A percentile compares a stretch with the other conserved stretches of the same genome.
Evolutionary conservation across 345 rosid species (phyloP).

Genomic region (Noccaea bulbosa): DNA sequence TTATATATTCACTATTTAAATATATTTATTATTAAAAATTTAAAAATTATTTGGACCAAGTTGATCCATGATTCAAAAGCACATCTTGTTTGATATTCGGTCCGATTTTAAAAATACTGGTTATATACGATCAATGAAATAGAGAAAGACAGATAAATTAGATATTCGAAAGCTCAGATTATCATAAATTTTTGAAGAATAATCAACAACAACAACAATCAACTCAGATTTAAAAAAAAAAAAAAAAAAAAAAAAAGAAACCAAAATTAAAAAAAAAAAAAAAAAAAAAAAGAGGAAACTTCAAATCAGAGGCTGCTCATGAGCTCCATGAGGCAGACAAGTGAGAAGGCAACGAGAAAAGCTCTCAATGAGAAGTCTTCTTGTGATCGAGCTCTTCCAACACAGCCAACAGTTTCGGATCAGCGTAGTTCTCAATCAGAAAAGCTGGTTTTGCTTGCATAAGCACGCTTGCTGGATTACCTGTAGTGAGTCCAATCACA

Average conservation of each 20-base stretch:
- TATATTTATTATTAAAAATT: too few relatives aligned
- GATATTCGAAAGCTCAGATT: background rate
- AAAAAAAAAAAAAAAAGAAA: background rate
- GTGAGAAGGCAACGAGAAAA: slow-evolving; percentile 14
- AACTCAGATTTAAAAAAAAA: background rate
- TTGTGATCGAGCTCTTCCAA: slow-evolving; percentile 71
- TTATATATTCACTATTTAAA: too few relatives aligned
- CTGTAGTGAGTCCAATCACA: slow-evolving; percentile 72
- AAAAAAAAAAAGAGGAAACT: background rate
- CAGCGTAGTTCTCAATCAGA: slow-evolving; percentile 76
- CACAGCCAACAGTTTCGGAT: slow-evolving; percentile 78
- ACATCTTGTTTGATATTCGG: too few relatives aligned
- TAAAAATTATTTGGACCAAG: too few relatives aligned
- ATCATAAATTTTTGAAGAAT: background rate
- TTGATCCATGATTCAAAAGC: too few relatives aligned
- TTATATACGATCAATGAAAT: background rate
- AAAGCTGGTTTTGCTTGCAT: slow-evolving; percentile 77
- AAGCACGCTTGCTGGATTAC: slow-evolving; percentile 70
- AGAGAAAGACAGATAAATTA: slow-evolving; percentile 9
- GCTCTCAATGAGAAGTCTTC: slow-evolving; percentile 30
- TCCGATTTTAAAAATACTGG: too few relatives aligned
- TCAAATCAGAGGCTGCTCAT: slow-evolving; percentile 25
- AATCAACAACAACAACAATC: slow-evolving; percentile 11
- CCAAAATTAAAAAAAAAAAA: too few relatives aligned
- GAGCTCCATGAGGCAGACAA: slow-evolving; percentile 17